These are phyloP conservation scores for Torulaspora globosa DNA, from an alignment of 1,139 yeast genomes.

Conservation along the genomic window DNA sequence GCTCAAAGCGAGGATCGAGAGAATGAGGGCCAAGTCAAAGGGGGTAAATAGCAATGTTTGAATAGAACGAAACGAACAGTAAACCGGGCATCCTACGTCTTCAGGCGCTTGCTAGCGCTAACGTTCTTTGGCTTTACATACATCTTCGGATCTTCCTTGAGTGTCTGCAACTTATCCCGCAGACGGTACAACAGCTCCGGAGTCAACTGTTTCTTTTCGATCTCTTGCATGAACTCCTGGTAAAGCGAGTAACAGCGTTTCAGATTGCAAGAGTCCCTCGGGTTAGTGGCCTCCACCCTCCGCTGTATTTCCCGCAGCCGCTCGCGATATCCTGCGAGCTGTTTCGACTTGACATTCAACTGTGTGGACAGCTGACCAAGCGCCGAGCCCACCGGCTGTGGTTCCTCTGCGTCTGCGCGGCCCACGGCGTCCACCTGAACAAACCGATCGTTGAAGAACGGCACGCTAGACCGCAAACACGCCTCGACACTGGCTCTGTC, in stretches of 20 bases:
- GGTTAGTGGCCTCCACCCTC: constrained; percentile 3
- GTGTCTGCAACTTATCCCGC: constrained; percentile 1
- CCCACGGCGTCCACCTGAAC: constrained; percentile 8
- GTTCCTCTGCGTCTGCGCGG: not conserved
- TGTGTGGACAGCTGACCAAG: constrained; percentile 6
- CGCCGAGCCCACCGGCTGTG: not conserved
- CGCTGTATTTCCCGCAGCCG: constrained; percentile 2
- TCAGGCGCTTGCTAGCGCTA: not conserved
- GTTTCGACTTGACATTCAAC: constrained; percentile 7
- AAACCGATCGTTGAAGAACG: constrained; percentile 14
- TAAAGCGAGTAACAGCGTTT: constrained; percentile 1
- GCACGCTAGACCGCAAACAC: constrained; percentile 11
- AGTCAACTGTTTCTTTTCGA: constrained; percentile 6
- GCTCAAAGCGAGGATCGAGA: constrained; percentile 79
- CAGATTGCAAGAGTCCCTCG: constrained; percentile 2
- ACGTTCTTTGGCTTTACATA: constrained; percentile 3
- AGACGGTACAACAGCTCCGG: constrained; percentile 5
- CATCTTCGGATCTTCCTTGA: constrained; percentile 5
- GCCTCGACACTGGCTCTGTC: constrained; percentile 8
- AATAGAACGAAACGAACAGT: not conserved
- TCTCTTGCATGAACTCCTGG: constrained; percentile 1
- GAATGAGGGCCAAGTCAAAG: constrained; percentile 68
- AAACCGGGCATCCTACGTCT: not conserved
- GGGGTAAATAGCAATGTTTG: constrained; percentile 12
- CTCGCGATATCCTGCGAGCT: constrained; percentile 2